A percentile compares a stretch with the other conserved stretches of the same genome.
Conservation (phyloP, 768 basidiomycete genomes). For the Inosperma sp. region DNA sequence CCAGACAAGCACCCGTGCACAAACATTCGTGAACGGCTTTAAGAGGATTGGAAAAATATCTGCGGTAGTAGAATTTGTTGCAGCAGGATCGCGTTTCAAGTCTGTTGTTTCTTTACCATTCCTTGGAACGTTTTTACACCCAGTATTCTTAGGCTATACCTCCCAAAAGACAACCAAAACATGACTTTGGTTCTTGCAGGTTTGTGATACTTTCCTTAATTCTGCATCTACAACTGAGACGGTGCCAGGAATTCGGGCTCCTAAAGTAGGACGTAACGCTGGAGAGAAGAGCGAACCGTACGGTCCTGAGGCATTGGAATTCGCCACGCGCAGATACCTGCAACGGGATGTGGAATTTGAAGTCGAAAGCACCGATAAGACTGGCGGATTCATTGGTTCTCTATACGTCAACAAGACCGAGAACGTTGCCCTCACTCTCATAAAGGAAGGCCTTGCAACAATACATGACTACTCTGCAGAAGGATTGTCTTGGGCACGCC, state of each 20-base stretch:
- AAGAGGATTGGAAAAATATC: slow-evolving; percentile 82
- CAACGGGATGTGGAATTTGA: slow-evolving; percentile 95
- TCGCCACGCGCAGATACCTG: slow-evolving; percentile 75
- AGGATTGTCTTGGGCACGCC: slow-evolving; percentile 68
- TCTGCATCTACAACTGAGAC: background rate
- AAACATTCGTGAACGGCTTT: slow-evolving; percentile 85
- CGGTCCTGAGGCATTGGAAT: slow-evolving; percentile 79
- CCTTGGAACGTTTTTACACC: background rate
- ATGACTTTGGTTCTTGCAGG: slow-evolving; percentile 89
- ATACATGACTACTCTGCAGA: slow-evolving; percentile 90
- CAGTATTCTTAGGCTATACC: slow-evolving; percentile 54
- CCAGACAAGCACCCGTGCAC: slow-evolving; percentile 68
- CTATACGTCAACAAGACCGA: slow-evolving; percentile 82
- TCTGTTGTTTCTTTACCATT: slow-evolving; percentile 28
- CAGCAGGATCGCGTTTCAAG: slow-evolving; percentile 96
- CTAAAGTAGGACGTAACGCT: slow-evolving; percentile 73
- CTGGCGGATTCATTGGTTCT: slow-evolving; percentile 91
- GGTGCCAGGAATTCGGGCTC: slow-evolving; percentile 75
- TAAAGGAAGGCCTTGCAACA: slow-evolving; percentile 80
- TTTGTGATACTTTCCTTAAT: slow-evolving; percentile 24
- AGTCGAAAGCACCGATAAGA: slow-evolving; percentile 86
- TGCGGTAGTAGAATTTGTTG: slow-evolving; percentile 89
- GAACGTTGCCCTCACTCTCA: slow-evolving; percentile 81
- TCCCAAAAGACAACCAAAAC: slow-evolving; percentile 90
- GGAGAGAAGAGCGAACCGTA: slow-evolving; percentile 89